Percentiles rank a stretch among this genome's conserved stretches.
Evolutionary conservation across 2,329 filamentous ascomycete genomes (phyloP).

Genomic region (Amesomyces nigricolor): DNA sequence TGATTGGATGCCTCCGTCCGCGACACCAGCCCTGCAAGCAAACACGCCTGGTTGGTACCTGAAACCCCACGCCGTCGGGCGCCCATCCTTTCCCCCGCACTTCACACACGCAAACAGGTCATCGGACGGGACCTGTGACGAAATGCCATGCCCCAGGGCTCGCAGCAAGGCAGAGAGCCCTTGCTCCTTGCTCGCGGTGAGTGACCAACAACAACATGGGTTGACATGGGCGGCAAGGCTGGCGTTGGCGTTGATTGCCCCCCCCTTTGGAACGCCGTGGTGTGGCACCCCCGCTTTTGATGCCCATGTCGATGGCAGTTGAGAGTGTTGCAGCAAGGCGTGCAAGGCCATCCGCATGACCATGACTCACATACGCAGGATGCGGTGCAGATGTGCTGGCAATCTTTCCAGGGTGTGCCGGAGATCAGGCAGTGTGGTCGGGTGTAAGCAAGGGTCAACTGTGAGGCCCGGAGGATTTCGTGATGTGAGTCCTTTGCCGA

Average conservation of each 20-base stretch:
- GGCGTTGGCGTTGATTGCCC: neutral
- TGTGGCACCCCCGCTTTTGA: neutral
- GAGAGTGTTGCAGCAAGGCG: neutral
- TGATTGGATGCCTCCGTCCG: conserved; percentile 5
- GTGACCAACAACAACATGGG: conserved; percentile 4
- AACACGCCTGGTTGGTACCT: conserved; percentile 1
- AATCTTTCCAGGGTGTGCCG: neutral
- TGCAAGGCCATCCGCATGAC: conserved; percentile 4
- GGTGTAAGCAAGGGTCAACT: conserved; percentile 4
- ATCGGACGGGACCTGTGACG: conserved; percentile 11
- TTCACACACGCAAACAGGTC: neutral
- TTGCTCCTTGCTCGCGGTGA: neutral
- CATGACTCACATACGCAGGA: conserved; percentile 14
- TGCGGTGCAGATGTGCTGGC: neutral
- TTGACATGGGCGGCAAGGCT: conserved; percentile 7
- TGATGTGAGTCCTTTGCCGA: neutral
- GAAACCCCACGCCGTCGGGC: conserved; percentile 8
- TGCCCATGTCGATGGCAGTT: conserved; percentile 8
- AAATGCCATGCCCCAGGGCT: neutral
- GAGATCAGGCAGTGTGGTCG: conserved; percentile 8
- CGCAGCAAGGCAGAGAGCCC: no score
- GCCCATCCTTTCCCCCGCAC: conserved; percentile 15
- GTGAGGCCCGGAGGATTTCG: conserved; percentile 1
- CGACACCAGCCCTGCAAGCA: neutral
- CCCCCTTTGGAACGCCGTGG: conserved; percentile 7